phyloP scores from a whole-genome alignment of 345 rosid genomes.

The Mangifera indica region DNA sequence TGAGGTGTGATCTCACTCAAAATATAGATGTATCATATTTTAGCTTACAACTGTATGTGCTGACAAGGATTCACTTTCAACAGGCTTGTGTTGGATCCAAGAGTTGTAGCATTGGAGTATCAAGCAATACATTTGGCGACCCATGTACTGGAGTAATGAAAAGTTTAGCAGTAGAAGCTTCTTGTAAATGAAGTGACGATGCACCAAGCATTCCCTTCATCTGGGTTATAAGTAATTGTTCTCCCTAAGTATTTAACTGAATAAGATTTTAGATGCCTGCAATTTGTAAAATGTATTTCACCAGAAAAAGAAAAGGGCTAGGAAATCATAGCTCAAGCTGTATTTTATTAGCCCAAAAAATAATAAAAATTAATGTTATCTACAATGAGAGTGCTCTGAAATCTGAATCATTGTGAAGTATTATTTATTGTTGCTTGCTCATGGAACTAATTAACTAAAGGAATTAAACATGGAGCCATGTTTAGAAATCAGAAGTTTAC shows the following conservation, averaged over 20 bases:
- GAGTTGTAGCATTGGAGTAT: constrained; percentile 70
- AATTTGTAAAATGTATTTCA: neutral
- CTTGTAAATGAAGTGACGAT: constrained; percentile 49
- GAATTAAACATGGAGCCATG: neutral
- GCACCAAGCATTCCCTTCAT: constrained; percentile 16
- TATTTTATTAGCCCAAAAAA: neutral
- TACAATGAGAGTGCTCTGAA: neutral
- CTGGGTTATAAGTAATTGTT: constrained; percentile 14
- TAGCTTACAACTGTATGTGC: neutral
- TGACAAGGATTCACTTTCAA: constrained; percentile 5
- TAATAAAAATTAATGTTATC: neutral
- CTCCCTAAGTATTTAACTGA: constrained; percentile 5
- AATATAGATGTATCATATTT: neutral
- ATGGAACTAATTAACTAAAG: neutral
- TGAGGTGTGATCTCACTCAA: constrained; percentile 45
- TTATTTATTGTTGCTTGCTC: neutral
- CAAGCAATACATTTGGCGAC: constrained; percentile 64
- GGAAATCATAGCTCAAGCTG: neutral
- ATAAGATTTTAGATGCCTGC: constrained; percentile 8
- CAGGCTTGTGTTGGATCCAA: constrained; percentile 89
- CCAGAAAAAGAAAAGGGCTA: neutral
- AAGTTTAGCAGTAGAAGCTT: constrained; percentile 91
- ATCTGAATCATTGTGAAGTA: neutral
- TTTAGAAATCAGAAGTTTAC: neutral
- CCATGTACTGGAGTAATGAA: constrained; percentile 69